Conservation (phyloP, 805 yeast genomes). For the Nakazawaea holstii region DNA sequence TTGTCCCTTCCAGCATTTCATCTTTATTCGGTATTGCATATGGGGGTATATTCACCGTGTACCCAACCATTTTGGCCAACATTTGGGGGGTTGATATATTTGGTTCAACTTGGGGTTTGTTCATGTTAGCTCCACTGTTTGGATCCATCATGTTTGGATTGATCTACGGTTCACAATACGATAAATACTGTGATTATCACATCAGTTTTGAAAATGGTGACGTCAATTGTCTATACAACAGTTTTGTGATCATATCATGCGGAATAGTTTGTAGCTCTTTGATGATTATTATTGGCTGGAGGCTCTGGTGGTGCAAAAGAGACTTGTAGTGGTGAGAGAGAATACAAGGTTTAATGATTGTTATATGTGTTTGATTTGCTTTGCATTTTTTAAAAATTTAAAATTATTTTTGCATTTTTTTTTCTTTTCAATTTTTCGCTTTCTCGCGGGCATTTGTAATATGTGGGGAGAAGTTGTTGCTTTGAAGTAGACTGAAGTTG, state of each 20-base stretch:
- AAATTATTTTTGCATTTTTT: no score
- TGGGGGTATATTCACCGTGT: slow-evolving; percentile 81
- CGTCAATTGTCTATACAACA: slow-evolving; percentile 10
- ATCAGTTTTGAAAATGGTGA: slow-evolving; percentile 9
- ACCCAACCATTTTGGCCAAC: slow-evolving; percentile 77
- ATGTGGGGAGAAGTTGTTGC: no score
- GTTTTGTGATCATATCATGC: slow-evolving; percentile 4
- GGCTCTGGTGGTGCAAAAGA: slow-evolving; percentile 11
- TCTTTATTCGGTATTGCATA: slow-evolving; percentile 62
- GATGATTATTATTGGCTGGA: slow-evolving; percentile 11
- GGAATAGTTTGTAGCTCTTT: neutral
- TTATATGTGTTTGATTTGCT: no score
- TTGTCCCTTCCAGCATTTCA: slow-evolving; percentile 23
- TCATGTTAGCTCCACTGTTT: slow-evolving; percentile 83
- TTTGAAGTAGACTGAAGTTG: no score
- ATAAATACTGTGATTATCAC: slow-evolving; percentile 28
- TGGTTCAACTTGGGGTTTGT: slow-evolving; percentile 91
- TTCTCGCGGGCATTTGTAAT: no score
- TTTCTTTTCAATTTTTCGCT: no score
- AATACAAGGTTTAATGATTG: no score
- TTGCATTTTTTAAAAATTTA: no score
- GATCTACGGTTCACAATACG: slow-evolving; percentile 61
- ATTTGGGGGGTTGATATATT: slow-evolving; percentile 86
- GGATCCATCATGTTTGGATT: slow-evolving; percentile 70
- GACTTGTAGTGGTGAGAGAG: slow-evolving; percentile 1